Percentiles rank a stretch among this genome's conserved stretches.
phyloP scores from a whole-genome alignment of 768 basidiomycete species.

The Xerocomus brunneocitrinus region DNA sequence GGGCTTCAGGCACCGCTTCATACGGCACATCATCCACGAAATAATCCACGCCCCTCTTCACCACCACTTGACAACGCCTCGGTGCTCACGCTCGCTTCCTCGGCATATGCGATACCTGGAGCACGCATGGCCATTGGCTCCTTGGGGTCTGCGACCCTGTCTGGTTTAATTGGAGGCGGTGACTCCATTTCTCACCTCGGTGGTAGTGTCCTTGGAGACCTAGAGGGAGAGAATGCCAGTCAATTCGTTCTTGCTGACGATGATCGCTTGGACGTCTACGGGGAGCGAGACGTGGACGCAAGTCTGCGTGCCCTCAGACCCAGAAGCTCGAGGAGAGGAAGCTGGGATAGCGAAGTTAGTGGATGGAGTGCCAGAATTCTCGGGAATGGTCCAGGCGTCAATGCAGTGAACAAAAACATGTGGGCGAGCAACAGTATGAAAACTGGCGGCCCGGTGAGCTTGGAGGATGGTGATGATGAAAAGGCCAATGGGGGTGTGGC shows the following conservation, averaged over 20 bases:
- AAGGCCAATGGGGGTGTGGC: conserved; percentile 18
- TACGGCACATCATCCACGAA: conserved; percentile 88
- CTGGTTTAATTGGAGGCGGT: conserved; percentile 45
- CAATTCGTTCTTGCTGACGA: conserved; percentile 66
- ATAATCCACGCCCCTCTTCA: conserved; percentile 91
- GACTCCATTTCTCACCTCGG: conserved; percentile 74
- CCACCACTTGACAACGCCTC: conserved; percentile 92
- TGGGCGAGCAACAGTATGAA: conserved; percentile 59
- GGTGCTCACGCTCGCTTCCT: conserved; percentile 88
- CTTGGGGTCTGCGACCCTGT: conserved; percentile 43
- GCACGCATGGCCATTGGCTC: conserved; percentile 44
- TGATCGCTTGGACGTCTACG: conserved; percentile 49
- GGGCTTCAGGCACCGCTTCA: conserved; percentile 79
- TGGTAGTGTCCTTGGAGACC: conserved; percentile 52
- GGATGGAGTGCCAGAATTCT: conserved; percentile 76
- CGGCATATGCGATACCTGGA: conserved; percentile 76
- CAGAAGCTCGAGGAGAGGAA: conserved; percentile 78
- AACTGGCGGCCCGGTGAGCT: conserved; percentile 50
- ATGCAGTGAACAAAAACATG: conserved; percentile 50
- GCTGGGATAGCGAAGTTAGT: conserved; percentile 89
- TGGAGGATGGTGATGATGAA: conserved; percentile 40
- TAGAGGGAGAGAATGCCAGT: conserved; percentile 55
- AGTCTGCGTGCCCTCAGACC: conserved; percentile 88
- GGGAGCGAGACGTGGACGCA: conserved; percentile 70
- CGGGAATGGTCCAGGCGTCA: conserved; percentile 43